These are phyloP conservation scores for Fusarium sulawesiense DNA, from an alignment of 2,329 filamentous ascomycete species.

Conservation along the genomic window DNA sequence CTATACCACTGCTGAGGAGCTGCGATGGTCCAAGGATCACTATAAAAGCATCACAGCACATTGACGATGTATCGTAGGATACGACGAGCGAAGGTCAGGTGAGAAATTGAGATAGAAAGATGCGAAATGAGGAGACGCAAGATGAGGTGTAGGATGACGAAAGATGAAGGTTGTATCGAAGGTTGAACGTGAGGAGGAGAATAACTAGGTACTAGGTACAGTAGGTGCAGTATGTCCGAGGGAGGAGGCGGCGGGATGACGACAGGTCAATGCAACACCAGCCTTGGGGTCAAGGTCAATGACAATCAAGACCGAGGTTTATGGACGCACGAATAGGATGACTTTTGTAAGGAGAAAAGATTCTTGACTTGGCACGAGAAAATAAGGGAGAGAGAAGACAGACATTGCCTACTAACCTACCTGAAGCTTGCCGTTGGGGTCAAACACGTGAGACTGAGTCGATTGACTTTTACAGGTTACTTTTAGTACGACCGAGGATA, in stretches of 20 bases:
- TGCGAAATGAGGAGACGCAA: neutral
- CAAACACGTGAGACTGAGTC: constrained; percentile 31
- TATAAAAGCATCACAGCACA: constrained; percentile 13
- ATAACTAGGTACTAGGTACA: neutral
- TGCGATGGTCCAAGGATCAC: constrained; percentile 10
- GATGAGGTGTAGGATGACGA: constrained; percentile 13
- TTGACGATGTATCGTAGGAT: neutral
- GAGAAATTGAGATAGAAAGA: constrained; percentile 1
- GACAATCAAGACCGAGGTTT: neutral
- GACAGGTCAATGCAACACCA: constrained; percentile 29
- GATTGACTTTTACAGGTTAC: constrained; percentile 15
- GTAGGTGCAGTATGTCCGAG: neutral
- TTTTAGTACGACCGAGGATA: constrained; percentile 8
- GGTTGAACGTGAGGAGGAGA: constrained; percentile 1
- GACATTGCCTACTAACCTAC: neutral
- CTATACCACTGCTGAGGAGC: constrained; percentile 12
- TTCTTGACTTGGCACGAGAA: neutral
- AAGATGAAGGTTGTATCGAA: constrained; percentile 6
- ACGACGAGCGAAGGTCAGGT: neutral
- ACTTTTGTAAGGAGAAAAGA: constrained; percentile 8
- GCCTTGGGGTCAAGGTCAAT: neutral
- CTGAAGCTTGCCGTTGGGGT: constrained; percentile 26
- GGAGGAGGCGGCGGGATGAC: constrained; percentile 25
- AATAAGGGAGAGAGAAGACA: constrained; percentile 14
- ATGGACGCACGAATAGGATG: constrained; percentile 4